phyloP scores from a whole-genome alignment of 148 eudicot genomes.

The Amaranthus palmeri region DNA sequence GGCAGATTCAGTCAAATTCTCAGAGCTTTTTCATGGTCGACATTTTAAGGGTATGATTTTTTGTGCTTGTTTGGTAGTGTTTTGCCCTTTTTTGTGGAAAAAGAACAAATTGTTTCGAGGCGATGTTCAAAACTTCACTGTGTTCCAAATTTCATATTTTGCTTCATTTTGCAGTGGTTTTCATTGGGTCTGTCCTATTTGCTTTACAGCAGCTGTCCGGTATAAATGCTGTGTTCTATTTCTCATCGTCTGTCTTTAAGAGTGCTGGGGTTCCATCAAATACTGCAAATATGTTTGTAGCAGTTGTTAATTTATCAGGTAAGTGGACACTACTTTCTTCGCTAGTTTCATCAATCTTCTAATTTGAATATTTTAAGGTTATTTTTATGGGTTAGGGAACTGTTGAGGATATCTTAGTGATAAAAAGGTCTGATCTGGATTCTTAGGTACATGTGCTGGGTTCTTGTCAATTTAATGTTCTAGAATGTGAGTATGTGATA shows the following conservation, averaged over 20 bases:
- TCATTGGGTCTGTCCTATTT: conserved; percentile 70
- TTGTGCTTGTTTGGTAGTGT: not conserved
- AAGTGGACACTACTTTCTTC: not conserved
- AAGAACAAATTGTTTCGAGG: not conserved
- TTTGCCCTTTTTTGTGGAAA: not conserved
- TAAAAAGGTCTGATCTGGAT: not conserved
- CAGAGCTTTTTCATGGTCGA: conserved; percentile 63
- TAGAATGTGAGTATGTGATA: not conserved
- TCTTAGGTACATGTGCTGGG: not conserved
- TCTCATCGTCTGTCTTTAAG: conserved; percentile 81
- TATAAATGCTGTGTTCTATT: conserved; percentile 89
- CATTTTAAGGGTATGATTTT: conserved; percentile 49
- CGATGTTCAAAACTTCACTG: conserved; percentile 8
- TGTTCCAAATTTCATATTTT: conserved; percentile 23
- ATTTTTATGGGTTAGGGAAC: not conserved
- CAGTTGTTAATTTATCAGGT: conserved; percentile 73
- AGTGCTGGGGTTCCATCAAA: conserved; percentile 73
- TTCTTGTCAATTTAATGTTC: not conserved
- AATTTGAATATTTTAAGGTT: not conserved
- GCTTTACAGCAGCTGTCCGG: conserved; percentile 91
- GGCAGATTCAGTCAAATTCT: conserved; percentile 44
- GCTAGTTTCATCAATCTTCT: not conserved
- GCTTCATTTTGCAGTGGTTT: conserved; percentile 66
- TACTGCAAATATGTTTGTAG: conserved; percentile 62
- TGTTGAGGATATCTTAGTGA: not conserved